Percentiles rank a stretch among this genome's conserved stretches.
These are phyloP conservation scores for Austroboletus niveus DNA, from an alignment of 1,284 basidiomycete species.

Conservation along the genomic window DNA sequence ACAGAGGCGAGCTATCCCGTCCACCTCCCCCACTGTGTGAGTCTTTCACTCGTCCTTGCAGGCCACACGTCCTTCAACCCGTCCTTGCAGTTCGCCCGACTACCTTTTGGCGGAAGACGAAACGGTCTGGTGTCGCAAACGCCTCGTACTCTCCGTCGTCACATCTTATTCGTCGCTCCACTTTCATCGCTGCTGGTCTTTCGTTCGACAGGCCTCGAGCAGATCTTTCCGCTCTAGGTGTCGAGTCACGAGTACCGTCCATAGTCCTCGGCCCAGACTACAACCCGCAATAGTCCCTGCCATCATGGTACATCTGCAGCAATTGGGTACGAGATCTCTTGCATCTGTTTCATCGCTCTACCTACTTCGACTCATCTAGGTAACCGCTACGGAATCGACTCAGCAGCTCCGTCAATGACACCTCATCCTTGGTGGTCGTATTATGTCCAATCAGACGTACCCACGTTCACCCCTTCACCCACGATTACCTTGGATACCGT, in stretches of 20 bases:
- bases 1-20: conserved; percentile 44
- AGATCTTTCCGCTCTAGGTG: conserved; percentile 65
- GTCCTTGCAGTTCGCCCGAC: conserved; percentile 53
- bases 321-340: conserved; percentile 11
- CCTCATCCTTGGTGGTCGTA: conserved; percentile 2
- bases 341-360: neutral
- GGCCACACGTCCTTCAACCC: neutral
- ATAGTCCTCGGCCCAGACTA: conserved; percentile 39
- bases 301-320: conserved; percentile 19
- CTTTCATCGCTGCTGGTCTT: conserved; percentile 70
- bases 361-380: conserved; percentile 11
- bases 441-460: conserved; percentile 1
- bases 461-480: conserved; percentile 1
- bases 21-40: conserved; percentile 64
- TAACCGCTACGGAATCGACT: conserved; percentile 15
- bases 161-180: conserved; percentile 67
- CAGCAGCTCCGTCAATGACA: conserved; percentile 2
- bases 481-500: neutral
- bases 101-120: conserved; percentile 70
- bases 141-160: conserved; percentile 67
- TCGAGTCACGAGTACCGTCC: conserved; percentile 54
- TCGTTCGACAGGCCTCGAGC: conserved; percentile 56
- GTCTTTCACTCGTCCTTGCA: conserved; percentile 26
- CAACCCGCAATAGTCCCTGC: conserved; percentile 17
- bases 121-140: conserved; percentile 60